Percentiles rank a stretch among this genome's conserved stretches.
These are phyloP conservation scores for Mycena crocata DNA, from an alignment of 768 basidiomycete genomes.

Conservation along the genomic window DNA sequence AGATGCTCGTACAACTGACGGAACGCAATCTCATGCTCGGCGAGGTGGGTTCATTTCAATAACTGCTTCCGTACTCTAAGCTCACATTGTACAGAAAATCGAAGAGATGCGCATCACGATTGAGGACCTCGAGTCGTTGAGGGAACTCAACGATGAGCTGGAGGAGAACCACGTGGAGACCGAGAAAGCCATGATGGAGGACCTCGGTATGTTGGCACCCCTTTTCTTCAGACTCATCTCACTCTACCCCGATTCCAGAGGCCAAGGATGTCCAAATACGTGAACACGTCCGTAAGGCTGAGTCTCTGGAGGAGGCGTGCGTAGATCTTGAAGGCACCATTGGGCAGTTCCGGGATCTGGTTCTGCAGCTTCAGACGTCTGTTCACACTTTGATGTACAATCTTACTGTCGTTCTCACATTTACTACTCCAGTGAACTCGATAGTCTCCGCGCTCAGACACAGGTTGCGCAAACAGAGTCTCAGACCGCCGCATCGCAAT, in stretches of 20 bases:
- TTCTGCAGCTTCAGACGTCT: conserved; percentile 84
- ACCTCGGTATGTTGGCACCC: conserved; percentile 70
- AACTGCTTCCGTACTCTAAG: not conserved
- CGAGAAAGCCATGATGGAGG: conserved; percentile 90
- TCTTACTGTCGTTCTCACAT: not conserved
- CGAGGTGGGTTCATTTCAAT: conserved; percentile 65
- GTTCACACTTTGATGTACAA: conserved; percentile 20
- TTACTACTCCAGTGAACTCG: conserved; percentile 75
- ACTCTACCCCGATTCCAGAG: conserved; percentile 53
- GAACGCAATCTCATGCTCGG: conserved; percentile 93
- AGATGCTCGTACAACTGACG: conserved; percentile 94
- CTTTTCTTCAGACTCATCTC: not conserved
- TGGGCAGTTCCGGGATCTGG: conserved; percentile 92
- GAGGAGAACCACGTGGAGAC: conserved; percentile 97
- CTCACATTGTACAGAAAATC: conserved; percentile 74
- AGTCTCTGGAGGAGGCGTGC: conserved; percentile 80
- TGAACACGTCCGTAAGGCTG: conserved; percentile 73
- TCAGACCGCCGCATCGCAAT: conserved; percentile 85
- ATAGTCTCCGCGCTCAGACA: conserved; percentile 84
- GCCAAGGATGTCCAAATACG: conserved; percentile 77
- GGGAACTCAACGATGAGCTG: conserved; percentile 96
- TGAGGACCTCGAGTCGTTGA: conserved; percentile 95
- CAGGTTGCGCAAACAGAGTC: conserved; percentile 88
- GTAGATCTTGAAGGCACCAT: conserved; percentile 92
- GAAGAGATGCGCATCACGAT: conserved; percentile 97